These are phyloP conservation scores for Heliocybe sulcata DNA, from an alignment of 1,284 basidiomycete species.

Conservation along the genomic window DNA sequence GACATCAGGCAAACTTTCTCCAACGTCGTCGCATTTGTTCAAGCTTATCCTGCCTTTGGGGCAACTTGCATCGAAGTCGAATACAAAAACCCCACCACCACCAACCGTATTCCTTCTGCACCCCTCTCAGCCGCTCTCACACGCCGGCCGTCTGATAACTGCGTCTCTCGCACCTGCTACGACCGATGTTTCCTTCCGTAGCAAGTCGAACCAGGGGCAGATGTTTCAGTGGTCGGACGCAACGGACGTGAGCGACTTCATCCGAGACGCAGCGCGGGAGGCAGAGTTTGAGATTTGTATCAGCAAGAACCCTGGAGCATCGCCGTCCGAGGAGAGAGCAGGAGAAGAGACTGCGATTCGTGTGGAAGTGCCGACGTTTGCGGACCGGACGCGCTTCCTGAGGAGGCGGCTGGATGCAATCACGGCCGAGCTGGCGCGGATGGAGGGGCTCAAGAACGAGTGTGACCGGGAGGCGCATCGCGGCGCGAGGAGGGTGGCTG, in stretches of 20 bases:
- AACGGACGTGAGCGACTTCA: slow-evolving; percentile 63
- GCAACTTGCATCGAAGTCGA: slow-evolving; percentile 5
- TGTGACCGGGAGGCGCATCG: slow-evolving; percentile 52
- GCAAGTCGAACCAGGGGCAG: slow-evolving; percentile 27
- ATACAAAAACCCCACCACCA: slow-evolving; percentile 19
- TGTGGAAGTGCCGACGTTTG: slow-evolving; percentile 57
- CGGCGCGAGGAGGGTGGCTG: slow-evolving; percentile 48
- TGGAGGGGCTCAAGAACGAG: slow-evolving; percentile 44
- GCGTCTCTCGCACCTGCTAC: slow-evolving; percentile 31
- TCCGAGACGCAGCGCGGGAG: slow-evolving; percentile 51
- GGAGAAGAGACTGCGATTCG: slow-evolving; percentile 28
- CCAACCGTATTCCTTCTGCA: slow-evolving; percentile 55
- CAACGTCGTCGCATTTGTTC: slow-evolving; percentile 59
- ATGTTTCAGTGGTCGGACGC: slow-evolving; percentile 54
- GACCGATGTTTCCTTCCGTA: slow-evolving; percentile 37
- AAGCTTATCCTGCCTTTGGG: slow-evolving; percentile 54
- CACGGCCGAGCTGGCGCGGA: slow-evolving; percentile 31
- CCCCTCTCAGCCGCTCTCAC: slow-evolving; percentile 53
- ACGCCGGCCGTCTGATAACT: slow-evolving; percentile 43
- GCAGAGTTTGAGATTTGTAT: slow-evolving; percentile 51
- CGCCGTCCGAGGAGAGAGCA: slow-evolving; percentile 7
- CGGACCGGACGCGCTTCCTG: slow-evolving; percentile 53
- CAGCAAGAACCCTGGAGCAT: slow-evolving; percentile 10
- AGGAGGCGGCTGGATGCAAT: slow-evolving; percentile 40
- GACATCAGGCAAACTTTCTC: slow-evolving; percentile 47